A percentile compares a stretch with the other conserved stretches of the same genome.
Conservation (phyloP, 2,329 filamentous ascomycete species). For the Neurospora crassa region DNA sequence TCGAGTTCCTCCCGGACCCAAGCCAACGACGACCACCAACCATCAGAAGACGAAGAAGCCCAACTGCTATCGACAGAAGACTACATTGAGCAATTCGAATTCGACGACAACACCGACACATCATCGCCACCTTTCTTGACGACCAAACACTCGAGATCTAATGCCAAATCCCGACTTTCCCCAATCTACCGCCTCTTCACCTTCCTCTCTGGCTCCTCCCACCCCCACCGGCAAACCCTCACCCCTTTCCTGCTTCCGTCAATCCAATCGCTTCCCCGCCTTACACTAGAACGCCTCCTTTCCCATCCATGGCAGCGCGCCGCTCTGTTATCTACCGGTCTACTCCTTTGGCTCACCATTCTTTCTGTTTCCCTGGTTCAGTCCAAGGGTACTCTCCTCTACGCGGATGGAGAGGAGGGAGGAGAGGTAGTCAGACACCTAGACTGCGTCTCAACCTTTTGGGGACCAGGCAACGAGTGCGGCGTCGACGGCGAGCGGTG, state of each 20-base stretch:
- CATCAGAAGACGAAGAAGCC: conserved; percentile 13
- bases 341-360: conserved; percentile 7
- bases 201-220: conserved; percentile 9
- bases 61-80: conserved; percentile 13
- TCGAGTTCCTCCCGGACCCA: neutral
- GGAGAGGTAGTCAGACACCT: conserved; percentile 23
- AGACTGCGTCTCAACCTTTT: conserved; percentile 44
- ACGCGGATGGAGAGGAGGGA: neutral
- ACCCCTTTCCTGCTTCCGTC: conserved; percentile 6
- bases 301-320: conserved; percentile 4
- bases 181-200: neutral
- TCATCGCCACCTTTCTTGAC: neutral
- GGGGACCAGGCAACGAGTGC: conserved; percentile 46
- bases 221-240: conserved; percentile 7
- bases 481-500: conserved; percentile 50
- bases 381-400: conserved; percentile 9
- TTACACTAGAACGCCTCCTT: conserved; percentile 4
- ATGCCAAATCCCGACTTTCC: neutral
- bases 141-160: neutral
- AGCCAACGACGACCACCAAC: neutral
- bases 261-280: conserved; percentile 8
- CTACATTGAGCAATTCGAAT: conserved; percentile 10
- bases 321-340: conserved; percentile 6
- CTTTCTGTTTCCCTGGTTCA: conserved; percentile 5
- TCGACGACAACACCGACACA: conserved; percentile 7